Base-by-base conservation (phyloP, 495 filamentous ascomycete species). In the Diplogelasinospora grovesii region DNA sequence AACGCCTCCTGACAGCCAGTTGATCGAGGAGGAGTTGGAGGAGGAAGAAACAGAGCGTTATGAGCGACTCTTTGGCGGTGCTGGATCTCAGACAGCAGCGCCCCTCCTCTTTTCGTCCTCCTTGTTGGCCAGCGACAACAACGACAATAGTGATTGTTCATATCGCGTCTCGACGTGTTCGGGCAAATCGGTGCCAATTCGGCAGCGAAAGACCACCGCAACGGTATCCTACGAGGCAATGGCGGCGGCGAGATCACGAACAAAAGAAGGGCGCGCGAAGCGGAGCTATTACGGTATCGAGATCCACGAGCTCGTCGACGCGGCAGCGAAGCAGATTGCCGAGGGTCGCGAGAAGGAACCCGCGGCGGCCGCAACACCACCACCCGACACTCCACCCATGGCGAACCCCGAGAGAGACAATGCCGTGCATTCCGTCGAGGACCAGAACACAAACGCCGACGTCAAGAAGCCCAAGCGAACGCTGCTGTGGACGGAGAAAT, bases 211-310 rank as follows among this genome's bases (percentile, higher is more conserved):
- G 36, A 46, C 68, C 9, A 51, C 63, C 8, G 56, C 53, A 3
- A 49, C 64, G 3, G 56, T 78, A 20, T 73, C 83, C 0, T 93
- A 82, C 52, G 74, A 86, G 52, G 68, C 66, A 26, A 70, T 89
- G 36, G 71, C 86, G 19, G 84, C 85, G 18, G 68, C 74, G 19
- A 77, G 85, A 13, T 89, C 83, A 3, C 74, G 65, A 24, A 76
- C 75, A 4, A 79, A 73, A 45, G 68, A 82, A 45, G 82, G 85
- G 23, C 69, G 78, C 46, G 86, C 87, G n/a, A 79, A 77, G 49
- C 83, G 79, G 58, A 84, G 76, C 56, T 96, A 85, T 56, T 98
- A 90, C 59, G 92, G 92, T 6, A 82, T 98, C 41, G 80, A 95
- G 19, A 90, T 98, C 13, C 87, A 94, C 50, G 63, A 74, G 30